Evolutionary conservation across 352 stramenopile species (phyloP), one percentile per base, ranked within the genome.

Genomic region (Globisporangium cystogenes): DNA sequence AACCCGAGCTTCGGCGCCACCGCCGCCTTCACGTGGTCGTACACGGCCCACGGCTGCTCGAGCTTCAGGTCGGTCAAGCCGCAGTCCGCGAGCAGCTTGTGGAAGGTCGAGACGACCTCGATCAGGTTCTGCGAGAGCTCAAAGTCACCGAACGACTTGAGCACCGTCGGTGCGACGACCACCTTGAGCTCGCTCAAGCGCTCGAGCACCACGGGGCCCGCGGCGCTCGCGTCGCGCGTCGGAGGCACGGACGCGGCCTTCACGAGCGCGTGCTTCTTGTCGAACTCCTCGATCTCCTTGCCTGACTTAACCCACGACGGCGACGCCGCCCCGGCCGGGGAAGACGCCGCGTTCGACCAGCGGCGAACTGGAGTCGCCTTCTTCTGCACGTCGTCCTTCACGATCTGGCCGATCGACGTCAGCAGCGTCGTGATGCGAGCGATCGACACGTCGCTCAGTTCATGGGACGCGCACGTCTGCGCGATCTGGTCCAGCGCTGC

Each of bases 391-490:
- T 89, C 78, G 27, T 89, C 74, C 15, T 65, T 67, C 18, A 87
- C 70, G 41, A 90, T 83, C 53, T 90, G 78, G 55, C 70, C 78
- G 24, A 86, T 75, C 0, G 78, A 87, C 14, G 68, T 70, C 23
- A 90, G 40, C 54, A 90, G 41, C n/a, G 77, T 86, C 27, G 74
- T 76, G 50, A 90, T 76, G 15, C 74, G 74, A 2, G 78, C 72
- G 55, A 86, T 85, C 23, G 74, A 62, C 16, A 86, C 69, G 43
- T 90, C 78, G 1, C 55, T 81, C 39, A 90, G 60, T 48, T 90
- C 78, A 26, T 73, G 62, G 48, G 77, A 65, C 36, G 84, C 68
- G 35, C 74, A 87, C 14, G 69, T 76, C 20, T 81, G 67, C 12
- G 59, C 52, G 41, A 90, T 67, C 48, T 86, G 71, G 40, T 77